Base-by-base conservation (phyloP, 2,329 filamentous ascomycete species). In the Hymenoscyphus fructigenus region DNA sequence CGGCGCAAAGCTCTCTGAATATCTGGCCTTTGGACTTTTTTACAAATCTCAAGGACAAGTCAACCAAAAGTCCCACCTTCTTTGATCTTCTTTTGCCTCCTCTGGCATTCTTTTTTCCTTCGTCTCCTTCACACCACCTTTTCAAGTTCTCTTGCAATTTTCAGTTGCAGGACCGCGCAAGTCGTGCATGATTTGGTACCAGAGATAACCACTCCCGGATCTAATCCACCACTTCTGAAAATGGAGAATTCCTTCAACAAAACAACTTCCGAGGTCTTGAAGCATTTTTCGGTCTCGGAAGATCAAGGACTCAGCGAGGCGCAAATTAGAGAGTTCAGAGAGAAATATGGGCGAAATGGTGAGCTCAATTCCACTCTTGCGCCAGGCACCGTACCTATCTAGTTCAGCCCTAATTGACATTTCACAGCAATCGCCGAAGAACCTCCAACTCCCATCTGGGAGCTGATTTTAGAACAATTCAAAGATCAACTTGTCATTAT, bases 401-500 rank as follows among this genome's bases (percentile, higher is more conserved):
- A 53, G 20, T 26, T 23, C 47, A 63, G 62, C 57, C 64, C 41
- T 63, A 62, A 36, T 61, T 73, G 68, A 75, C 65, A 64, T 56
- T 68, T 34, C 63, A 59, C 68, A 91, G 88, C 88, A 64, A 83
- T 92, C 63, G 85, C 87, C 57, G 95, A 99, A 81, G 95, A 99
- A 70, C 95, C 95, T 62, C 93, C 95, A 2, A 99, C 95, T 36
- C 95, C 95, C 47, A 78, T 99, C 58, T 99, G 94, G 95, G 87
- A 98, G 80, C 88, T 99, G 68, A 92, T 99, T 63, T 85, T 99
- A 65, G 95, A 99, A 80, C 95, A 99, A 78, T 99, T 99, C 85
- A 97, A 99, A 80, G 95, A 99, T 77, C 95, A 99, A 79, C 87
- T 99, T 58, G 95, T 99, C 71, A 86, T 99, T 62, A 99, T 99